Base-by-base conservation (phyloP, 805 yeast species). In the Teunomyces kruisii region DNA sequence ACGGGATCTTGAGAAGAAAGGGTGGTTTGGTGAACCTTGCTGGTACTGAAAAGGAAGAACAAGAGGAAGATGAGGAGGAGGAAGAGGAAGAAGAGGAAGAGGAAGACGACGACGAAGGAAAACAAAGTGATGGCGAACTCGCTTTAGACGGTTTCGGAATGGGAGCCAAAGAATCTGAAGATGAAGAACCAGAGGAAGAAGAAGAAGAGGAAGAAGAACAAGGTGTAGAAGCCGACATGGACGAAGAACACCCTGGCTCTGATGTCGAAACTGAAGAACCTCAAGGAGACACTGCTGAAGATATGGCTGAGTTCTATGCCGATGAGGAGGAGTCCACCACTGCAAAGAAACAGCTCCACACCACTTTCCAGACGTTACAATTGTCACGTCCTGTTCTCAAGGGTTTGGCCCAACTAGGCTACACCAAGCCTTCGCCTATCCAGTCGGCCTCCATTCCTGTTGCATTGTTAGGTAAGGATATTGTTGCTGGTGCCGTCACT, bases 401-500 rank as follows among this genome's bases (percentile, higher is more conserved):
- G 59, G 96, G 96, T 31, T 69, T 94, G 43, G 75, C 86, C 10
- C 83, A 83, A 27, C 72, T 94, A 31, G 96, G 96, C 6, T 94
- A 91, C 63, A 61, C 81, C n/a, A 79, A 78, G 40, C 99, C 99
- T 6, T 86, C 97, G 0, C 96, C 97, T 10, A 88, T 94, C 70
- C 99, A 94, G 72, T 76, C 91, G 49, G 87, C 97, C 0, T 81
- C 96, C 7, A 91, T 94, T 50, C 99, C 99, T 10, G 83, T 92
- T 46, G 96, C 97, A 1, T 74, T 94, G 32, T 64, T 88, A 50
- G 99, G 99, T 57, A 92, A 88, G 61, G 99, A 94, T 67, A 82
- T 94, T 42, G 97, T 94, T 57, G 99, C 98, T 13, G 98, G 98
- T 74, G 99, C 99, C 29, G 96, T 88, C 17, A 94, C 99, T 4